phyloP scores from a whole-genome alignment of 371 early-diverging fungal species.

The Mortierella sp. region DNA sequence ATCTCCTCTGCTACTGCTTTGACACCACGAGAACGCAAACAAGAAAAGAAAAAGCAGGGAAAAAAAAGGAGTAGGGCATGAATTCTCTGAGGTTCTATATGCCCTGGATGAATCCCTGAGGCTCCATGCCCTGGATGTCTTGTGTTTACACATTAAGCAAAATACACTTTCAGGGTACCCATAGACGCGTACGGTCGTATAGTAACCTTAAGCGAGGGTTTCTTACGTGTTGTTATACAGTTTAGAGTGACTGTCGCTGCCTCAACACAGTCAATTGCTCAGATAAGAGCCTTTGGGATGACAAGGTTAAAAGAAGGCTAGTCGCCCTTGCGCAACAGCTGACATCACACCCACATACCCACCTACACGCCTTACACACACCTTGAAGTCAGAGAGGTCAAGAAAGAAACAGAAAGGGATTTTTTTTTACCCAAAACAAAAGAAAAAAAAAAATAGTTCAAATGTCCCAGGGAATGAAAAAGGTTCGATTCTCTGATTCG shows the following conservation, averaged over 20 bases:
- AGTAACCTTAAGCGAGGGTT: not conserved
- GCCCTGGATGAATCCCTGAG: too few relatives aligned
- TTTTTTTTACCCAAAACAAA: not conserved
- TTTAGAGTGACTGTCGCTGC: not conserved
- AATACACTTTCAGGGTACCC: too few relatives aligned
- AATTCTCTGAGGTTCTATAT: too few relatives aligned
- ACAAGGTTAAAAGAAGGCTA: not conserved
- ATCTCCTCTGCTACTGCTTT: not conserved
- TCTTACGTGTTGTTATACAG: not conserved
- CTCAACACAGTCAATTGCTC: constrained; percentile 1
- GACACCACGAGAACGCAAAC: not conserved
- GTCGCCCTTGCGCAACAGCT: not conserved
- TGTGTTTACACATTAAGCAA: too few relatives aligned
- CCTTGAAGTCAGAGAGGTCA: too few relatives aligned
- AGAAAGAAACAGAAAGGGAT: too few relatives aligned
- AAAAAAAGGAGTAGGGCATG: not conserved
- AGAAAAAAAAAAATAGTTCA: constrained; percentile 4
- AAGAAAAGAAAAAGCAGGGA: not conserved
- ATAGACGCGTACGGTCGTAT: not conserved
- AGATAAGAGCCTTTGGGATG: not conserved
- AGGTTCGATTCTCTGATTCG: too few relatives aligned
- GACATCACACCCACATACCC: not conserved
- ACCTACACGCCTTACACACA: too few relatives aligned
- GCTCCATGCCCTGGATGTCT: too few relatives aligned
- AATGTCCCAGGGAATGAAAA: not conserved